phyloP scores from a whole-genome alignment of 2,329 filamentous ascomycete species.

The Pseudogymnoascus sp. region DNA sequence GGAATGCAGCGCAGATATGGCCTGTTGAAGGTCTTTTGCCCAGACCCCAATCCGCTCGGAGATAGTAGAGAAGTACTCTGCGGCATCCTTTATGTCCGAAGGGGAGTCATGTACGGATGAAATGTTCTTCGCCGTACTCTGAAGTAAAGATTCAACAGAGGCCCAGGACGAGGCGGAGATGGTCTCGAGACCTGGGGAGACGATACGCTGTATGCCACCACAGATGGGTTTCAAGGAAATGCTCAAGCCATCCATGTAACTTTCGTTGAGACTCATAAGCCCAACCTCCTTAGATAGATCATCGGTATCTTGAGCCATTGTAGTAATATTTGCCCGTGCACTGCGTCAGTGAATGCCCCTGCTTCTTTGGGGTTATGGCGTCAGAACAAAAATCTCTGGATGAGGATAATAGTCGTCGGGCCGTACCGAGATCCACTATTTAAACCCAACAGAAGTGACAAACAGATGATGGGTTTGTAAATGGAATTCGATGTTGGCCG shows the following conservation, averaged over 20 bases:
- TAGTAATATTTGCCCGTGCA: background rate
- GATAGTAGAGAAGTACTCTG: background rate
- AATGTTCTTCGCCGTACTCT: slow-evolving; percentile 3
- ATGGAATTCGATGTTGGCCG: background rate
- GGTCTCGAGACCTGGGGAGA: background rate
- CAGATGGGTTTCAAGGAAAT: background rate
- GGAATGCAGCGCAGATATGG: background rate
- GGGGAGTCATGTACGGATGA: background rate
- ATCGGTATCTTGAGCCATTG: slow-evolving; percentile 5
- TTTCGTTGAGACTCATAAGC: slow-evolving; percentile 3
- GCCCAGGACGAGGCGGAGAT: background rate
- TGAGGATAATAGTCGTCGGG: slow-evolving; percentile 6
- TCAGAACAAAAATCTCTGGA: slow-evolving; percentile 1
- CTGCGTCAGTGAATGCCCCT: background rate
- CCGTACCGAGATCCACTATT: slow-evolving; percentile 4
- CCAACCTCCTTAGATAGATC: background rate
- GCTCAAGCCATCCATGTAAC: background rate
- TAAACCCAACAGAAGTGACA: background rate
- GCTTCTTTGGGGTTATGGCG: background rate
- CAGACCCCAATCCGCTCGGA: background rate
- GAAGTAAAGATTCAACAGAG: background rate
- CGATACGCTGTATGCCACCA: background rate
- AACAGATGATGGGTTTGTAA: background rate
- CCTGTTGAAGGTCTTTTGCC: slow-evolving; percentile 1
- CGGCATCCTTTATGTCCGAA: background rate